phyloP scores from a whole-genome alignment of 257 asterid genomes.

The Penstemon newberryi region DNA sequence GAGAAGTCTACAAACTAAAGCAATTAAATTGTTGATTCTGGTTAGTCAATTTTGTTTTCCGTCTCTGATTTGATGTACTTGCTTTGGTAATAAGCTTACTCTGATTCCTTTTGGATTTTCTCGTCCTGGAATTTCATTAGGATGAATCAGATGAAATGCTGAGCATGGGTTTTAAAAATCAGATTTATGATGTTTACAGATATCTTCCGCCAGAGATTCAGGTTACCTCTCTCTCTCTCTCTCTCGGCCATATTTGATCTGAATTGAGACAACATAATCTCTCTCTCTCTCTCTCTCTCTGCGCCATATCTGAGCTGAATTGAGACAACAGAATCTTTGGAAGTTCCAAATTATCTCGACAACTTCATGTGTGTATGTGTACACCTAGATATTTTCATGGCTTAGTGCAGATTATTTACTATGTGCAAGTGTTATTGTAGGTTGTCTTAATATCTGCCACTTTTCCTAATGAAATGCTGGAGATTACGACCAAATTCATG shows the following conservation, averaged over 20 bases:
- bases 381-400: not conserved
- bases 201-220: conserved; percentile 98
- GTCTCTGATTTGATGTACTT: conserved; percentile 10
- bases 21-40: conserved; percentile 76
- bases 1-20: conserved; percentile 82
- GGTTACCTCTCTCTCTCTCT: conserved; percentile 37
- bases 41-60: conserved; percentile 42
- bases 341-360: not conserved
- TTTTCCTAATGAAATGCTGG: conserved; percentile 95
- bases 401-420: conserved; percentile 14
- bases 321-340: not conserved
- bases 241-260: not conserved
- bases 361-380: too few species aligned
- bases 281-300: too few species aligned
- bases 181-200: conserved; percentile 94
- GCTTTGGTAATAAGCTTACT: too few species aligned
- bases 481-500: conserved; percentile 97
- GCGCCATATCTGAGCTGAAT: too few species aligned
- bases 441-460: conserved; percentile 95
- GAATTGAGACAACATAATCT: too few species aligned
- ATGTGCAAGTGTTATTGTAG: conserved; percentile 40
- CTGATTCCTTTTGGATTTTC: not conserved
- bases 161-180: conserved; percentile 98
- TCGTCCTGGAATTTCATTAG: conserved; percentile 36
- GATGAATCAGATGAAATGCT: conserved; percentile 99